Evolutionary conservation across 768 basidiomycete genomes (phyloP), one percentile per base, ranked within the genome.

Genomic region (Tulasnella calospora): DNA sequence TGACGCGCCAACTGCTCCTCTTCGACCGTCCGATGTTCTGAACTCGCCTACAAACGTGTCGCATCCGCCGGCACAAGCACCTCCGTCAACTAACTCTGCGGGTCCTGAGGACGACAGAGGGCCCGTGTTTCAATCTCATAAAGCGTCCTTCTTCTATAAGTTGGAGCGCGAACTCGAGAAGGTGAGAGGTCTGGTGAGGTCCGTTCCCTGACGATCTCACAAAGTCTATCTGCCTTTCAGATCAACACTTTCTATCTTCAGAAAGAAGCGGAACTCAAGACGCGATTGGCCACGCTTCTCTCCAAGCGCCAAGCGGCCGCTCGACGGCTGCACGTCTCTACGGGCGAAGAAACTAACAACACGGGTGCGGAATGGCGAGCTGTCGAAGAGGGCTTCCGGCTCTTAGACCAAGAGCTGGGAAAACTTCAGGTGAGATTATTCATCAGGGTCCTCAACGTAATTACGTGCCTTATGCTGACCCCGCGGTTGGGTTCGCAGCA

Each of bases 111-210:
- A 89, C 40, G 92, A 92, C 81, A 86, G 94, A 78, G 92, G 94
- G 0, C 89, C 92, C 23, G 92, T 94, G 82, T 96, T 98, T 81
- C 94, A 93, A 82, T 95, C 96, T 19, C 95, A 97, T 86, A 95
- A 96, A 83, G 94, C 96, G 4, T 95, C 95, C 1, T 99, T 99
- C 87, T 99, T 99, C 87, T 99, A 98, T 89, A 99, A 96, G 84
- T 89, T 99, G 0, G 96, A 98, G 84, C 89, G 97, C 30, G 98
- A 99, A 84, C 87, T 99, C 30, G 98, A 99, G 85, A 99, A 99
- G 90, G 97, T 93, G 81, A 80, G 81, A 80, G 87, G 81, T 47
- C 44, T 75, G 46, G 30, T 67, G 61, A 67, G 61, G 61, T 67
- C 41, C 67, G 21, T 10, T 40, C 55, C 47, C 79, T 67, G 61